A percentile compares a stretch with the other conserved stretches of the same genome.
These are phyloP conservation scores for Hemileccinum impolitum DNA, from an alignment of 768 basidiomycete species.

Conservation along the genomic window DNA sequence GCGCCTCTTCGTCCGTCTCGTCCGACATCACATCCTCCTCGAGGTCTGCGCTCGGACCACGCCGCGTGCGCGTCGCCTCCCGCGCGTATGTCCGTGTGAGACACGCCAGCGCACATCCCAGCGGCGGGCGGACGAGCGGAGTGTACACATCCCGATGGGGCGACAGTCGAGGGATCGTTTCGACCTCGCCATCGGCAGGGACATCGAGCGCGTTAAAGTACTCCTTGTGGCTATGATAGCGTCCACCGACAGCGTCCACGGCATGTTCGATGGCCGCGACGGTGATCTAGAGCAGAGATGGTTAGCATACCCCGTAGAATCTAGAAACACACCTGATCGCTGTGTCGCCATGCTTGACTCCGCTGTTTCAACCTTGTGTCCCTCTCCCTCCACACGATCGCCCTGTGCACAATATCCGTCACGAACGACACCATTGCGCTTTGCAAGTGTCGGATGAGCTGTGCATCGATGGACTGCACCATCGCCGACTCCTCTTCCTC, in stretches of 20 bases:
- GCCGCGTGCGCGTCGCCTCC: conserved; percentile 17
- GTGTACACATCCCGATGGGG: conserved; percentile 32
- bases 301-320: background rate
- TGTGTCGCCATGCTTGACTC: conserved; percentile 56
- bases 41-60: conserved; percentile 15
- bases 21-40: conserved; percentile 29
- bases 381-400: conserved; percentile 55
- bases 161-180: conserved; percentile 9
- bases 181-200: conserved; percentile 14
- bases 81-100: conserved; percentile 24
- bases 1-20: conserved; percentile 35
- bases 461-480: conserved; percentile 43
- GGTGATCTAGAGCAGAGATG: conserved; percentile 37
- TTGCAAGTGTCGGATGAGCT: conserved; percentile 45
- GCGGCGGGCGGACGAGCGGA: conserved; percentile 36
- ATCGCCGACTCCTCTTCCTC: conserved; percentile 23
- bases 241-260: conserved; percentile 44
- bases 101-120: conserved; percentile 9
- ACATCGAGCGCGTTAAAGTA: conserved; percentile 37
- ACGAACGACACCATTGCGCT: conserved; percentile 49
- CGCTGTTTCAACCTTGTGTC: conserved; percentile 55
- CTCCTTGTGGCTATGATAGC: conserved; percentile 34
- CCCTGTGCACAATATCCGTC: conserved; percentile 46
- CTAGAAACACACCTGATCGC: conserved; percentile 38
- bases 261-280: conserved; percentile 45